Evolutionary conservation across 306 rosid species (phyloP).

Genomic region (Rosa lucieae): DNA sequence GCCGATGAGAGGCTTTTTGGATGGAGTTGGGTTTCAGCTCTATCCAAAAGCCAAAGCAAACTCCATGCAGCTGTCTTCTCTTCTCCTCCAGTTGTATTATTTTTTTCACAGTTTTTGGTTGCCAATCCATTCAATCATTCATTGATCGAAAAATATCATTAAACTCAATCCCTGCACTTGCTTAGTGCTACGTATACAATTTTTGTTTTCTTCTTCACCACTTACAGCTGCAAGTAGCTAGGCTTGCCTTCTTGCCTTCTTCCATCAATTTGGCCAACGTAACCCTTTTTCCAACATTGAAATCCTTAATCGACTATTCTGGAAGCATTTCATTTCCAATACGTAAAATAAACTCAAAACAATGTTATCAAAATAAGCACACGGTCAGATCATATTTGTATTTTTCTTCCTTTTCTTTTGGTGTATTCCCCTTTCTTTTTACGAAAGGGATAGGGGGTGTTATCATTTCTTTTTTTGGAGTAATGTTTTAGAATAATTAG

Average conservation of each 20-base stretch:
- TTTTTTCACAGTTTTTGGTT: constrained; percentile 7
- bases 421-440: not conserved
- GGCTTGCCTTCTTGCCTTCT: not conserved
- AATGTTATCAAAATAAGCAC: not conserved
- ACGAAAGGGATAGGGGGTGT: not conserved
- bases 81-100: not conserved
- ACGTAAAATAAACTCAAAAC: not conserved
- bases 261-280: not conserved
- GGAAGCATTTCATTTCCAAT: not conserved
- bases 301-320: not conserved
- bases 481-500: not conserved
- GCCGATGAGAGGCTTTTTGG: not conserved
- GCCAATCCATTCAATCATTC: not conserved
- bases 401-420: not conserved
- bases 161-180: not conserved
- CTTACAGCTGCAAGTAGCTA: not conserved
- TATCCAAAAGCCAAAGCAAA: not conserved
- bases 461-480: not conserved
- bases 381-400: not conserved
- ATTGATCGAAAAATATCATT: not conserved
- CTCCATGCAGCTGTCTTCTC: not conserved
- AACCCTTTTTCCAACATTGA: not conserved
- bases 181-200: not conserved
- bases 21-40: not conserved
- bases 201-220: not conserved